Evolutionary conservation across 2,329 filamentous ascomycete genomes (phyloP).

Genomic region (Metarhizium guizhouense): DNA sequence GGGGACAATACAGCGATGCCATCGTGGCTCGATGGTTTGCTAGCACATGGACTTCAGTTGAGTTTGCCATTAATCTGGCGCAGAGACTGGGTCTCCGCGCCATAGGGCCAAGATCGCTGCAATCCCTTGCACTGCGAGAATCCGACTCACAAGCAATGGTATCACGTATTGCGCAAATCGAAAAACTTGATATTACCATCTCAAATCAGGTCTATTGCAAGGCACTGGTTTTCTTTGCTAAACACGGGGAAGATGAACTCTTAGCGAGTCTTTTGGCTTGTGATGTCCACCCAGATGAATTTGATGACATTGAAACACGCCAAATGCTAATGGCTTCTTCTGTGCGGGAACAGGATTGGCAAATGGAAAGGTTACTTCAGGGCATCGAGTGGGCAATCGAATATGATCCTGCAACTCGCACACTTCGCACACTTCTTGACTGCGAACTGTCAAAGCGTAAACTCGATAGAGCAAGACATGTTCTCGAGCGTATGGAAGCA

Average conservation of each 20-base stretch:
- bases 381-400: conserved; percentile 26
- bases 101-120: conserved; percentile 68
- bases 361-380: conserved; percentile 33
- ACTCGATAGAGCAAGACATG: conserved; percentile 14
- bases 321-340: conserved; percentile 27
- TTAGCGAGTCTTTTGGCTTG: conserved; percentile 36
- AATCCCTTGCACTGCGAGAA: conserved; percentile 65
- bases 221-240: conserved; percentile 55
- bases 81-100: conserved; percentile 59
- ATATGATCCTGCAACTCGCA: conserved; percentile 10
- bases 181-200: conserved; percentile 52
- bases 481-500: conserved; percentile 25
- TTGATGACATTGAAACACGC: conserved; percentile 36
- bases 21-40: conserved; percentile 80
- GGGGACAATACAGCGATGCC: conserved; percentile 25
- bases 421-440: conserved; percentile 15
- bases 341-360: conserved; percentile 24
- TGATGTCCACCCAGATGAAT: conserved; percentile 47
- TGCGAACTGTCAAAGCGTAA: conserved; percentile 9
- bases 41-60: conserved; percentile 57
- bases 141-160: conserved; percentile 45
- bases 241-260: conserved; percentile 41
- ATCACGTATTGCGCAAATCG: conserved; percentile 50
- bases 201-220: conserved; percentile 55
- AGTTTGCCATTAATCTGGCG: conserved; percentile 62